Percentiles rank a stretch among this genome's conserved stretches.
phyloP scores from a whole-genome alignment of 1,284 basidiomycete species.

The Gymnopus androsaceus region DNA sequence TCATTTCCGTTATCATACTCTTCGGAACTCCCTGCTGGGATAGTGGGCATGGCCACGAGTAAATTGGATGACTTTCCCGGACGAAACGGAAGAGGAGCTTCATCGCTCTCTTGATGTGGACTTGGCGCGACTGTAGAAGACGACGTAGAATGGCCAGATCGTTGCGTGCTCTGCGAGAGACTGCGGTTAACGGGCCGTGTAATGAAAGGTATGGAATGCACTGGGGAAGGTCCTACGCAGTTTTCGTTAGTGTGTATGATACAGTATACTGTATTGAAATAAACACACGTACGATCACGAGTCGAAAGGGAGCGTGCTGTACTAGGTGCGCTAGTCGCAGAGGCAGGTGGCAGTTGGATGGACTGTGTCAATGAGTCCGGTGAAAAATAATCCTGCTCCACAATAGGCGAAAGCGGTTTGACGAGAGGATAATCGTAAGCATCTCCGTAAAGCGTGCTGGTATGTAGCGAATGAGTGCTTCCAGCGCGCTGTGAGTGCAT shows the following conservation, averaged over 20 bases:
- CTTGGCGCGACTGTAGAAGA: constrained; percentile 43
- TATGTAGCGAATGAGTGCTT: constrained; percentile 37
- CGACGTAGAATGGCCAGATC: constrained; percentile 38
- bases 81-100: constrained; percentile 30
- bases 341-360: constrained; percentile 30
- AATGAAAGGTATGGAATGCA: constrained; percentile 48
- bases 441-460: constrained; percentile 36
- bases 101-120: constrained; percentile 42
- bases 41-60: constrained; percentile 35
- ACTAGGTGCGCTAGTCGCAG: constrained; percentile 20
- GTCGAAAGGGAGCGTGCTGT: constrained; percentile 36
- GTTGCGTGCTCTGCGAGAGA: constrained; percentile 57
- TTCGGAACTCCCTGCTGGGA: constrained; percentile 37
- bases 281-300: constrained; percentile 32
- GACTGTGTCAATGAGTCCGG: constrained; percentile 41
- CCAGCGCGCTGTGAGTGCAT: constrained; percentile 30
- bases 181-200: constrained; percentile 58
- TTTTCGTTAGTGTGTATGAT: constrained; percentile 10
- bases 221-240: constrained; percentile 40
- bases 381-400: constrained; percentile 56
- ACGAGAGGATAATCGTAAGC: constrained; percentile 34
- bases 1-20: constrained; percentile 41
- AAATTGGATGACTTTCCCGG: constrained; percentile 26
- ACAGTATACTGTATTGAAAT: not conserved
- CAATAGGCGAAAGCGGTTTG: constrained; percentile 55